Evolutionary conservation across 495 filamentous ascomycete species (phyloP).

Genomic region (Chaetomidium leptoderma): DNA sequence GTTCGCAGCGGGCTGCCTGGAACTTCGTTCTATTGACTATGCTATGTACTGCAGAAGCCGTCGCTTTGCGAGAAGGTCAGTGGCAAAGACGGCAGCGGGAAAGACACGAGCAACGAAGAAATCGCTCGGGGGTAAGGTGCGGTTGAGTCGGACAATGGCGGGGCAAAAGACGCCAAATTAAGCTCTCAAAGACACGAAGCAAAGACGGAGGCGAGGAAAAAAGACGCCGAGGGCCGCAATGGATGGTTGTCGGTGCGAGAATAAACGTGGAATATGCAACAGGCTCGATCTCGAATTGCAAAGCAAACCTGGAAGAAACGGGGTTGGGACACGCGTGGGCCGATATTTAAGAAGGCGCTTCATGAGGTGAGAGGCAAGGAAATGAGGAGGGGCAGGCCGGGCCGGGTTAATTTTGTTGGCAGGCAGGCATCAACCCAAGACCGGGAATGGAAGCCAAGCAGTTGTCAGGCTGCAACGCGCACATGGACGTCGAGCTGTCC

Average conservation of each 20-base stretch:
- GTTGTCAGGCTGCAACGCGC: constrained; percentile 23
- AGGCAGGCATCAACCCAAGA: constrained; percentile 1
- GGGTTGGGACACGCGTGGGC: background rate
- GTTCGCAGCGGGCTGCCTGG: constrained; percentile 35
- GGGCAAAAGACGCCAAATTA: constrained; percentile 5
- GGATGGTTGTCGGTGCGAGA: background rate
- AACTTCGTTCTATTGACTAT: constrained; percentile 52
- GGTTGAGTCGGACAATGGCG: constrained; percentile 9
- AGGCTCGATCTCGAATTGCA: background rate
- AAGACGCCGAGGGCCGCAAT: too few species aligned
- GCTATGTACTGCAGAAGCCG: constrained; percentile 45
- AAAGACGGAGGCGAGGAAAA: background rate
- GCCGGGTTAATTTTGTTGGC: constrained; percentile 8
- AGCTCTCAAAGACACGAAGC: constrained; percentile 13
- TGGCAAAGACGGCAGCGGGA: background rate
- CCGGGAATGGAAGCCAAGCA: background rate
- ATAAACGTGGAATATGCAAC: background rate
- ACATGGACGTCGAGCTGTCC: background rate
- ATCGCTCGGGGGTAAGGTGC: background rate
- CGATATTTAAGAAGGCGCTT: background rate
- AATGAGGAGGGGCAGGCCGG: constrained; percentile 19
- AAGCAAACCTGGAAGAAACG: background rate
- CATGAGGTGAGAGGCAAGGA: background rate
- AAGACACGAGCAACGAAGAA: background rate
- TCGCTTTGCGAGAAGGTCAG: background rate